These are phyloP conservation scores for Spongispora temasekensis DNA, from an alignment of 1,284 basidiomycete genomes.

Conservation along the genomic window DNA sequence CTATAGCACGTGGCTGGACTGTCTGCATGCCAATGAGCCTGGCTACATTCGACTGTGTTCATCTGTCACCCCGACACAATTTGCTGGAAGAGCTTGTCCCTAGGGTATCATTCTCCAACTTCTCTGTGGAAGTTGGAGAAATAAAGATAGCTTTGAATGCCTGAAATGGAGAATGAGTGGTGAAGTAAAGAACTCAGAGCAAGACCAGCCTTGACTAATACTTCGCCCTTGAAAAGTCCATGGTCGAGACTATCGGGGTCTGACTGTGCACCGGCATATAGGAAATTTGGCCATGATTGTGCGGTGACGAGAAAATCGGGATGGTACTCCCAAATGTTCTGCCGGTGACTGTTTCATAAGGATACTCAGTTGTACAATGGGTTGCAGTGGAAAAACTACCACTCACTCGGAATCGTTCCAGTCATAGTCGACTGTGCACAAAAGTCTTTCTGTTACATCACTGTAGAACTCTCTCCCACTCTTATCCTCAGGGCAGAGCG, in stretches of 20 bases:
- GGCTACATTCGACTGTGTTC: background rate
- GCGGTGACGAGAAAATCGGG: background rate
- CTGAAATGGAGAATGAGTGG: background rate
- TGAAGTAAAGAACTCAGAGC: background rate
- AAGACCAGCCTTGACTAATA: background rate
- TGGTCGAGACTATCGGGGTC: background rate
- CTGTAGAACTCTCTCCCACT: background rate
- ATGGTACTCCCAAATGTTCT: background rate
- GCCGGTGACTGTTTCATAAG: background rate
- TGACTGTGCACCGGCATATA: background rate
- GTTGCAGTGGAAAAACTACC: background rate
- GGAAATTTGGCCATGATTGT: background rate
- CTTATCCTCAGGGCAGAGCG: background rate
- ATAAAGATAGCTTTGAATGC: conserved; percentile 5
- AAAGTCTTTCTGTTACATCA: background rate
- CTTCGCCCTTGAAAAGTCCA: background rate
- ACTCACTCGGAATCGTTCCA: background rate
- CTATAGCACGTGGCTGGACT: background rate
- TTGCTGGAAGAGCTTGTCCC: background rate
- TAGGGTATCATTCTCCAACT: background rate
- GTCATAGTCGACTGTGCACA: background rate
- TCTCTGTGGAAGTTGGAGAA: background rate
- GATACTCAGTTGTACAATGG: background rate
- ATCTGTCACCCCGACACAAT: background rate
- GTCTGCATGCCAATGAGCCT: too few relatives aligned